Percentiles rank a stretch among this genome's conserved stretches.
phyloP scores from a whole-genome alignment of 345 rosid species.

The Heritiera littoralis region DNA sequence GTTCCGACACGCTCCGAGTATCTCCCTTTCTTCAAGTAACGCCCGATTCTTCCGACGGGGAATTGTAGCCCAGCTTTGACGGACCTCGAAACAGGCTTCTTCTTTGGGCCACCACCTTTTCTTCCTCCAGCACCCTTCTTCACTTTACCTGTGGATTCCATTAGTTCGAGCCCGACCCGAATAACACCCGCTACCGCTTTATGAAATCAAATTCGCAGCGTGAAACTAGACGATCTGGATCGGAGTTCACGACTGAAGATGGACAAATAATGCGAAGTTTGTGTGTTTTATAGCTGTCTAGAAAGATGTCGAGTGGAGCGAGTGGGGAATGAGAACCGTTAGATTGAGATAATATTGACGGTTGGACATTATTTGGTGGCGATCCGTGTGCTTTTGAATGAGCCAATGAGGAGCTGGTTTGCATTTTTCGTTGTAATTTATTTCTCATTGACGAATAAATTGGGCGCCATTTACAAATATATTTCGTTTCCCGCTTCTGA shows the following conservation, averaged over 20 bases:
- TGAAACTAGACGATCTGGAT: not conserved
- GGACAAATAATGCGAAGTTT: not conserved
- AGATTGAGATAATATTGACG: not conserved
- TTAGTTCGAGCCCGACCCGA: not conserved
- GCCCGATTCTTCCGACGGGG: constrained; percentile 79
- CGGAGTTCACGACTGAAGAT: not conserved
- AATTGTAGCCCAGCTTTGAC: constrained; percentile 76
- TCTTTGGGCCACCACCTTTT: constrained; percentile 72
- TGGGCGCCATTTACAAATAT: constrained; percentile 4
- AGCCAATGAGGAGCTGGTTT: not conserved
- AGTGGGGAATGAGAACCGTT: not conserved
- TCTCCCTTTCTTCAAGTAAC: constrained; percentile 75
- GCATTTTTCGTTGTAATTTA: not conserved
- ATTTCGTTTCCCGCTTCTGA: constrained; percentile 7
- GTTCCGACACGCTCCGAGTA: constrained; percentile 64
- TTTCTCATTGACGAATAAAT: not conserved
- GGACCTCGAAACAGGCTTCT: constrained; percentile 75
- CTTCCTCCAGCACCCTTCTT: constrained; percentile 75
- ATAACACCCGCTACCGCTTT: not conserved
- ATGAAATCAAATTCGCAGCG: not conserved
- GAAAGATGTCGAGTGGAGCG: not conserved
- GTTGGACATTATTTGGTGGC: not conserved
- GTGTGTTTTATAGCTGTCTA: not conserved
- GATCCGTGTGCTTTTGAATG: constrained; percentile 11
- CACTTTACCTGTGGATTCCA: constrained; percentile 53